A percentile compares a stretch with the other conserved stretches of the same genome.
Evolutionary conservation across 2,329 filamentous ascomycete genomes (phyloP).

Genomic region (Aureobasidium sp.): DNA sequence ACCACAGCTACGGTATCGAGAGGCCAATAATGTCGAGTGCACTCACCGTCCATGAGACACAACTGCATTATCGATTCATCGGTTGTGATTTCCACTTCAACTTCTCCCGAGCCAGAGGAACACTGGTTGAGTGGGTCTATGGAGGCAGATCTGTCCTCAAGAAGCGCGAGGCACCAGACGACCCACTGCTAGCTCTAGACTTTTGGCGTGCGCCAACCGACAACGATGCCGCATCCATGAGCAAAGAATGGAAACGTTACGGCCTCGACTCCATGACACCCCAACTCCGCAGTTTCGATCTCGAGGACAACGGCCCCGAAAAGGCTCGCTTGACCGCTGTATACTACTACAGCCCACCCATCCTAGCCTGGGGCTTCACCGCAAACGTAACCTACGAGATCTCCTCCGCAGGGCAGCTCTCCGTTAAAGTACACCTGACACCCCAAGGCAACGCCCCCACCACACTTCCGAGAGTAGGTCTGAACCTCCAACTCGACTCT

Average conservation of each 20-base stretch:
- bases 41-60: background rate
- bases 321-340: slow-evolving; percentile 18
- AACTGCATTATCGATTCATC: slow-evolving; percentile 5
- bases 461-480: slow-evolving; percentile 53
- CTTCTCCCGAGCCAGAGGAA: slow-evolving; percentile 7
- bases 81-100: slow-evolving; percentile 11
- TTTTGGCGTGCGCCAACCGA: slow-evolving; percentile 59
- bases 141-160: slow-evolving; percentile 28
- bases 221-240: slow-evolving; percentile 49
- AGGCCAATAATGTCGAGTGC: slow-evolving; percentile 7
- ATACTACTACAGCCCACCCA: slow-evolving; percentile 42
- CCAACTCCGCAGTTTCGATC: slow-evolving; percentile 31
- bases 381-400: slow-evolving; percentile 45
- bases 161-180: background rate
- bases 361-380: slow-evolving; percentile 50
- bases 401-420: slow-evolving; percentile 34
- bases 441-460: slow-evolving; percentile 42
- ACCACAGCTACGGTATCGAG: background rate
- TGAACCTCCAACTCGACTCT: slow-evolving; percentile 45
- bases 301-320: slow-evolving; percentile 28
- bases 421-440: slow-evolving; percentile 35
- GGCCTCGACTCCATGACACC: slow-evolving; percentile 40
- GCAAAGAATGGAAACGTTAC: slow-evolving; percentile 46
- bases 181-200: slow-evolving; percentile 32
- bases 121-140: slow-evolving; percentile 29